Base-by-base conservation (phyloP, 2,329 filamentous ascomycete genomes). In the Sclerotinia spermophila region DNA sequence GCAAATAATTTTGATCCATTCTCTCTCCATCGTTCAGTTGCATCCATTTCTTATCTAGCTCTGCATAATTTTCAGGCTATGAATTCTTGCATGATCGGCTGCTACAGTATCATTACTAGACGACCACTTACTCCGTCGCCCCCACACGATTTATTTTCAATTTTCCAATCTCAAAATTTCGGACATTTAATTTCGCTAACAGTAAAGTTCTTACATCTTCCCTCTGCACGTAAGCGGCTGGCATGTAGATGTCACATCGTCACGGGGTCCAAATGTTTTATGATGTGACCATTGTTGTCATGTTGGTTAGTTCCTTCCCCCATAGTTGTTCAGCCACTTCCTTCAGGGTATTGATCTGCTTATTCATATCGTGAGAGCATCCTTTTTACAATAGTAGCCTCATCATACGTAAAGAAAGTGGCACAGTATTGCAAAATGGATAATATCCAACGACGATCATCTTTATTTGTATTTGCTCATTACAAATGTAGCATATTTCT, bases 361-460 rank as follows among this genome's bases (percentile, higher is more conserved):
- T 65, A 65, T 40, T 65, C 62, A 65, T 65, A 24, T 48, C 33
- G 33, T 55, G 45, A 65, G 24, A 64, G 24, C 33, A 53, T 65
- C 45, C 45, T 65, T 40, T 65, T 13, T 53, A 30, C 45, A 30
- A 40, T 24, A 40, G 61, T 65, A 51, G 30, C 61, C 44, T 27
- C 24, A 40, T 40, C 17, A 24, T 17, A 53, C 24, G 33, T 53
- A 45, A 65, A 65, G 45, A 45, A 65, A 40, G 62, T 65, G 62
- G 62, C 66, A 68, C 30, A 59, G 40, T 59, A 53, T 19, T 56
- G 17, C 13, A n/a, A 24, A 66, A 44, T 10, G 24, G 21, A 15
- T 38, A 13, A 27, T 40, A 27, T 19, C 8, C 24, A 40, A 11
- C 38, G 61, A 51, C 15, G 30, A 65, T 65, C 30, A 21, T 51